Base-by-base conservation (phyloP, 768 basidiomycete genomes). In the Psilocybe sp. region DNA sequence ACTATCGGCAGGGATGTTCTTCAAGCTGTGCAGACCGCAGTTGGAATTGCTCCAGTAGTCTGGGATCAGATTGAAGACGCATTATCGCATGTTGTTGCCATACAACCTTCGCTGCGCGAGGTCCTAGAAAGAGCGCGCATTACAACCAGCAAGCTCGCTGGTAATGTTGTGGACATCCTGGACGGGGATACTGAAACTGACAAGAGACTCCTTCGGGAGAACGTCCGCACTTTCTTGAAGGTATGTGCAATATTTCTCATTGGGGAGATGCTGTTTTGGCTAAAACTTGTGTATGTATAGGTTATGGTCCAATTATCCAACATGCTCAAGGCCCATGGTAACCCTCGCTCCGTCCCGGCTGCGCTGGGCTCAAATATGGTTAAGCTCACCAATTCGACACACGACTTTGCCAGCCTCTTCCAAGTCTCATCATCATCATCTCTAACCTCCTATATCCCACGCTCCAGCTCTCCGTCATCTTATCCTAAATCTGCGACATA, bases 401-500 rank as follows among this genome's bases (percentile, higher is more conserved):
- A 95, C 66, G 91, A 91, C 64, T 88, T 93, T 59, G 85, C 89
- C 43, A 89, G 92, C 56, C 73, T 96, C 42, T 72, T 95, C 14
- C 89, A 92, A 60, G 86, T 92, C 41, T 92, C 92, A 6, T 90
- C 88, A 0, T 28, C 23, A 4, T 28, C 23, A 28, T 28, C 23
- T 28, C 23, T 28, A 28, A 83, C 89, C 56, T 81, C 90, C 38
- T 80, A 84, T 13, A 77, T 78, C 8, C 51, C 70, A 36, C 73
- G 81, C 35, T 73, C 85, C 11, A 81, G 79, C 61, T 85, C 87
- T 37, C 86, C 89, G 66, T 66, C 73, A 20, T 62, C 62, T 62
- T 52, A 68, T 56, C 52, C 70, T 53, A 56, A 49, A 44, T 53
- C 46, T 51, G 39, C 56, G 31, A 15, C 55, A 48, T 59, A 56